A percentile compares a stretch with the other conserved stretches of the same genome.
Conservation (phyloP, 2,329 filamentous ascomycete genomes). For the Xylariales sp. region DNA sequence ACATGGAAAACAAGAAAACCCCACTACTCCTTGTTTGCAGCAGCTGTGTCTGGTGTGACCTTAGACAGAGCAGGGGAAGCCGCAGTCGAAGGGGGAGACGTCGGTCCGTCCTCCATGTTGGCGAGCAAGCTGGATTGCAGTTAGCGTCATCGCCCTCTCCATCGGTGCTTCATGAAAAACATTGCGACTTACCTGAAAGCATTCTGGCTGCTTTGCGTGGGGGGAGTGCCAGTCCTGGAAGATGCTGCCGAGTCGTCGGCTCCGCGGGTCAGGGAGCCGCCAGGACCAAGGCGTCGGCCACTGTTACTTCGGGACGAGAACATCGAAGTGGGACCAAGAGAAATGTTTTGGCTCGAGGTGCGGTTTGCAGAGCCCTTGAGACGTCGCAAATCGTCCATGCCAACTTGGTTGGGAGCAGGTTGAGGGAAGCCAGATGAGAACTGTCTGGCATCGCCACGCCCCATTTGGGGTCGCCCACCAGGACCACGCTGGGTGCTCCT, state of each 20-base stretch:
- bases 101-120: constrained; percentile 57
- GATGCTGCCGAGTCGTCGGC: constrained; percentile 84
- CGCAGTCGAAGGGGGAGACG: constrained; percentile 66
- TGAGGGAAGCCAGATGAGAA: constrained; percentile 72
- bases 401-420: constrained; percentile 78
- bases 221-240: constrained; percentile 85
- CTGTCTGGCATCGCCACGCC: constrained; percentile 82
- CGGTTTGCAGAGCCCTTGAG: constrained; percentile 63
- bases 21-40: constrained; percentile 47
- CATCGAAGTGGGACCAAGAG: constrained; percentile 80
- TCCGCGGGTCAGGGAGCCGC: constrained; percentile 65
- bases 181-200: constrained; percentile 75
- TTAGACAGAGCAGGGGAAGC: constrained; percentile 64
- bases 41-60: constrained; percentile 47
- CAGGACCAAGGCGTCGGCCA: constrained; percentile 74
- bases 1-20: constrained; percentile 26
- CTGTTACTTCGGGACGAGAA: constrained; percentile 89
- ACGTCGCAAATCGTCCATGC: constrained; percentile 85
- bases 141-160: constrained; percentile 28
- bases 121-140: constrained; percentile 45
- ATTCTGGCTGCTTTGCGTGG: constrained; percentile 72
- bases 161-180: no score
- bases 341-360: constrained; percentile 57
- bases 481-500: constrained; percentile 61
- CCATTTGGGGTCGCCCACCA: constrained; percentile 66